Percentiles rank a stretch among this genome's conserved stretches.
These are phyloP conservation scores for Wallacemonas sp. DNA, from an alignment of 208 protist species.

Conservation along the genomic window DNA sequence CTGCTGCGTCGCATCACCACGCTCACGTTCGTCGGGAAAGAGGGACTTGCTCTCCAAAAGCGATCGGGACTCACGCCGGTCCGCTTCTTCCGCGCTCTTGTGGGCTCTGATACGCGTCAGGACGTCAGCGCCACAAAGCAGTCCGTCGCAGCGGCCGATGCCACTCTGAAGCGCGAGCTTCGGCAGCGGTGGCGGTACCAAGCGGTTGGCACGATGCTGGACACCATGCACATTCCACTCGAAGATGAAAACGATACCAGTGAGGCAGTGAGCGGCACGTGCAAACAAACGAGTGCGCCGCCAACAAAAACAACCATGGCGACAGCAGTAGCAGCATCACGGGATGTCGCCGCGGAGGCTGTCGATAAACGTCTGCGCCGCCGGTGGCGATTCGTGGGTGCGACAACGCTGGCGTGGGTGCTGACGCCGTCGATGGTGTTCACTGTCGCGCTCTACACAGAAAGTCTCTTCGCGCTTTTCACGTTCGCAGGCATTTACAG, in stretches of 20 bases:
- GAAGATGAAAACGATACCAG: no score
- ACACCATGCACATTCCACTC: not conserved
- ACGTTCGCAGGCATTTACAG: constrained; percentile 65
- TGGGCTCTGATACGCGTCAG: not conserved
- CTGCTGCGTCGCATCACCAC: constrained; percentile 57
- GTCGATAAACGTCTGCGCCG: no score
- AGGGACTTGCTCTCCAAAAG: constrained; percentile 21
- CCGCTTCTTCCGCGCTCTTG: not conserved
- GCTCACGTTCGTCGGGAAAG: constrained; percentile 47
- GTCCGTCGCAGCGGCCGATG: not conserved
- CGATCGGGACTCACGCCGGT: not conserved
- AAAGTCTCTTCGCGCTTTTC: constrained; percentile 63
- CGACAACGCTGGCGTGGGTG: constrained; percentile 51
- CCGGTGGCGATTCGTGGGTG: constrained; percentile 49
- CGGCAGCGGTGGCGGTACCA: not conserved
- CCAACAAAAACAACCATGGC: not conserved
- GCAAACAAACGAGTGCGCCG: not conserved
- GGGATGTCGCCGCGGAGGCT: no score
- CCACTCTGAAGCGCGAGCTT: not conserved
- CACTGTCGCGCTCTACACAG: constrained; percentile 75
- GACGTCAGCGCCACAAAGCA: not conserved
- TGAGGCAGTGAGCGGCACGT: no score
- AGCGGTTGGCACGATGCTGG: constrained; percentile 3
- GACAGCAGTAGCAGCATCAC: no score
- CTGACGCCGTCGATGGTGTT: constrained; percentile 70